Percentiles rank a stretch among this genome's conserved stretches.
Evolutionary conservation across 2,329 filamentous ascomycete genomes (phyloP).

Genomic region (Neurospora crassa): DNA sequence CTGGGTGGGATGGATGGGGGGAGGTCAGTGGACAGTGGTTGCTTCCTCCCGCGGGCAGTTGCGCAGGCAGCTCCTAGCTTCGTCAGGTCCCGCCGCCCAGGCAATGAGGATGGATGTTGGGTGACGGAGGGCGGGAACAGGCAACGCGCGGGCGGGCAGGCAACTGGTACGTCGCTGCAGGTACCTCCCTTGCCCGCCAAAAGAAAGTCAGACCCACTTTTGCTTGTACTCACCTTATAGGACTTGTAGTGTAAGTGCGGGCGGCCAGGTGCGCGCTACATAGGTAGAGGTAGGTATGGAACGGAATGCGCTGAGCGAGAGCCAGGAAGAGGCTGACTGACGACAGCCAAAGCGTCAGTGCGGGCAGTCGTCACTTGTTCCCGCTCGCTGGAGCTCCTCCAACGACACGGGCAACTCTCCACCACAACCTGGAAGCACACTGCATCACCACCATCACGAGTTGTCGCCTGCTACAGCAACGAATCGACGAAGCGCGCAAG

Average conservation of each 20-base stretch:
- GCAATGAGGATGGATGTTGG: constrained; percentile 2
- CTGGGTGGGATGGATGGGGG: constrained; percentile 3
- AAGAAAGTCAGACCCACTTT: constrained; percentile 1
- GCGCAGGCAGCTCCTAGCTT: constrained; percentile 16
- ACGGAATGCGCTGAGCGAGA: neutral
- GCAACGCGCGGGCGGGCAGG: neutral
- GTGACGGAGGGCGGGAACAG: neutral
- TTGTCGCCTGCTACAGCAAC: neutral
- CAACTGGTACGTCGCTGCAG: neutral
- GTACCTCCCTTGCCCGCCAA: neutral
- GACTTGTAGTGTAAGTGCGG: neutral
- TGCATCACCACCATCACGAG: neutral
- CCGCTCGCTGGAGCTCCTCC: neutral
- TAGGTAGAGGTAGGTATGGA: too few species aligned
- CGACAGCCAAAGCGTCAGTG: neutral
- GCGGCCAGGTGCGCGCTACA: neutral
- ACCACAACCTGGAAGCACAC: neutral
- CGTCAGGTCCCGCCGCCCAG: constrained; percentile 10
- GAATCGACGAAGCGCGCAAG: neutral
- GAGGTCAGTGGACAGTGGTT: constrained; percentile 1
- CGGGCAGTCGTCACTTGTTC: neutral
- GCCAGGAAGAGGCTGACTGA: neutral
- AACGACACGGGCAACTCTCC: neutral
- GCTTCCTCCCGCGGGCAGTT: neutral
- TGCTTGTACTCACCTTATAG: neutral